Evolutionary conservation across 768 basidiomycete genomes (phyloP).

Genomic region (Leucocoprinus leucothites): DNA sequence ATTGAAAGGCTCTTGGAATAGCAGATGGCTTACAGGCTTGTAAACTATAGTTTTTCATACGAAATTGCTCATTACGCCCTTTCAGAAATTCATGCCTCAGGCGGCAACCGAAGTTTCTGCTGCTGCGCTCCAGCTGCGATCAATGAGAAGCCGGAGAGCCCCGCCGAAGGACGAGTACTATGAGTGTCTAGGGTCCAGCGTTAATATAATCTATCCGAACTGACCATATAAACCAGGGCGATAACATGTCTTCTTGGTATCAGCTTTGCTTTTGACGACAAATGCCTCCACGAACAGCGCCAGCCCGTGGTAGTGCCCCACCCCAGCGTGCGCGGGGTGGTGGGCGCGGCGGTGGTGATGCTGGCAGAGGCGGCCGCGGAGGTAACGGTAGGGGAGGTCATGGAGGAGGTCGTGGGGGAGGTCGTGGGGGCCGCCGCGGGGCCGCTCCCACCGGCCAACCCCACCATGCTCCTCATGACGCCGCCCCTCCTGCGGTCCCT

Average conservation of each 20-base stretch:
- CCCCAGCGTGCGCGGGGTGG: conserved; percentile 24
- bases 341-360: conserved; percentile 13
- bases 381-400: background rate
- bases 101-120: background rate
- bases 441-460: conserved; percentile 26
- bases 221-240: background rate
- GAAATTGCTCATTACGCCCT: background rate
- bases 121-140: too few relatives aligned
- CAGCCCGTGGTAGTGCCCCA: conserved; percentile 19
- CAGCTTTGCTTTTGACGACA: conserved; percentile 11
- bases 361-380: conserved; percentile 23
- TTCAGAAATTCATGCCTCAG: background rate
- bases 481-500: background rate
- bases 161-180: too few relatives aligned
- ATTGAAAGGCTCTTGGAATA: too few relatives aligned
- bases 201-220: background rate
- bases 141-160: background rate
- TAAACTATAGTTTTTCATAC: background rate
- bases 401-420: conserved; percentile 10
- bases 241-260: background rate
- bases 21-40: too few relatives aligned
- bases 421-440: too few relatives aligned
- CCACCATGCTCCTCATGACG: conserved; percentile 15
- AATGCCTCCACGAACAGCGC: conserved; percentile 40
- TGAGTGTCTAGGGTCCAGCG: conserved; percentile 6